A percentile compares a stretch with the other conserved stretches of the same genome.
Evolutionary conservation across 2,329 filamentous ascomycete genomes (phyloP).

Genomic region (Diplodia intermedia): DNA sequence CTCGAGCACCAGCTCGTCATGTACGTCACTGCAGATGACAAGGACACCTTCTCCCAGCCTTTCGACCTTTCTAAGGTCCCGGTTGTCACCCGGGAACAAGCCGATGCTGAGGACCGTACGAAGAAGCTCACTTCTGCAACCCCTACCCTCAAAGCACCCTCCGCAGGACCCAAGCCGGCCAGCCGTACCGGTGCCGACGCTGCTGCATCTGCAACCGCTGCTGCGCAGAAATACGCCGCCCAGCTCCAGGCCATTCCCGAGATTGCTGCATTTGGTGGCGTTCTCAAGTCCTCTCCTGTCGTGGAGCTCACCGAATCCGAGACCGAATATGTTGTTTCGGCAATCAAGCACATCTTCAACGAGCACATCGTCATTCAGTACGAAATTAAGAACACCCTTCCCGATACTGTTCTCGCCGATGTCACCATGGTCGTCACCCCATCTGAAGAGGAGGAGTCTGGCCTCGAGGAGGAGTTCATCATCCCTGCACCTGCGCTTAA

Average conservation of each 20-base stretch:
- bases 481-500: slow-evolving; percentile 83
- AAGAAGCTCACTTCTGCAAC: slow-evolving; percentile 96
- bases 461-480: slow-evolving; percentile 84
- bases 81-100: slow-evolving; percentile 93
- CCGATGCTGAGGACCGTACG: slow-evolving; percentile 91
- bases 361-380: slow-evolving; percentile 95
- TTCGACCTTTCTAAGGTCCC: slow-evolving; percentile 94
- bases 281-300: slow-evolving; percentile 87
- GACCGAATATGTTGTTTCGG: slow-evolving; percentile 93
- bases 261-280: slow-evolving; percentile 83
- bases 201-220: slow-evolving; percentile 77
- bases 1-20: slow-evolving; percentile 97
- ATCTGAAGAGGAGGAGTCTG: slow-evolving; percentile 75
- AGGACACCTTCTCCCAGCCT: slow-evolving; percentile 79
- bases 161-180: slow-evolving; percentile 77
- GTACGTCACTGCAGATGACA: slow-evolving; percentile 94
- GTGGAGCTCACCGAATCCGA: slow-evolving; percentile 95
- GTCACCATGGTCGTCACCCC: slow-evolving; percentile 77
- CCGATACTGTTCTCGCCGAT: slow-evolving; percentile 67
- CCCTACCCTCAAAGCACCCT: slow-evolving; percentile 92
- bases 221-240: slow-evolving; percentile 80
- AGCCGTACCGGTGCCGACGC: slow-evolving; percentile 73
- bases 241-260: slow-evolving; percentile 89
- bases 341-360: slow-evolving; percentile 98
- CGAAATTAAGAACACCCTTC: slow-evolving; percentile 96